These are phyloP conservation scores for Penicillium frequentans DNA, from an alignment of 2,329 filamentous ascomycete species.

Conservation along the genomic window DNA sequence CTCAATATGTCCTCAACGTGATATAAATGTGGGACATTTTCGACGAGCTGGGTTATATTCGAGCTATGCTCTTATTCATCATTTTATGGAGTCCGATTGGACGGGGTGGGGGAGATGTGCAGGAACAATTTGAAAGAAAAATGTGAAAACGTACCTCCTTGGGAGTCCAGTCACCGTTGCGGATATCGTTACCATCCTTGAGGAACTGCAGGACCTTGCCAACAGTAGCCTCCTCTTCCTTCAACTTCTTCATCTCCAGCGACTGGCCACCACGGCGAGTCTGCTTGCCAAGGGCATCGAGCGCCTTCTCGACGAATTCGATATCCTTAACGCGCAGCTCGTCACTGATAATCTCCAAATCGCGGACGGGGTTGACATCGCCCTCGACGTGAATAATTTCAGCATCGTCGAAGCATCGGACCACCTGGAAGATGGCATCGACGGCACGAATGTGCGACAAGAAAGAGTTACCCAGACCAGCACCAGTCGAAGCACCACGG, in stretches of 20 bases:
- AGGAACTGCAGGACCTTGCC: slow-evolving; percentile 84
- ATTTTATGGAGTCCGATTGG: slow-evolving; percentile 49
- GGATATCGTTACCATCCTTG: slow-evolving; percentile 87
- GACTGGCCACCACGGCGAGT: slow-evolving; percentile 91
- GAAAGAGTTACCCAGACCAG: slow-evolving; percentile 96
- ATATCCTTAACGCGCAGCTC: slow-evolving; percentile 98
- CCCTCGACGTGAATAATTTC: slow-evolving; percentile 99
- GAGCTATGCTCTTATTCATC: slow-evolving; percentile 99
- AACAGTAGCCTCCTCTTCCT: slow-evolving; percentile 89
- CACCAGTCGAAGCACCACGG: slow-evolving; percentile 92
- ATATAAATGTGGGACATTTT: slow-evolving; percentile 67
- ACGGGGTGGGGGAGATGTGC: background rate
- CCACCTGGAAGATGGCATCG: slow-evolving; percentile 96
- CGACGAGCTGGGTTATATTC: slow-evolving; percentile 99
- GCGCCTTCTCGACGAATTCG: slow-evolving; percentile 94
- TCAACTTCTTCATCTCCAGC: slow-evolving; percentile 96
- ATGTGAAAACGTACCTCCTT: slow-evolving; percentile 74
- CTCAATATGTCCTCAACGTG: slow-evolving; percentile 81
- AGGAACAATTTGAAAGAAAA: slow-evolving; percentile 20
- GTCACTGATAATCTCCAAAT: slow-evolving; percentile 94
- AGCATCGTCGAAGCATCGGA: slow-evolving; percentile 96
- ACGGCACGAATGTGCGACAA: slow-evolving; percentile 97
- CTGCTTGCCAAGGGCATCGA: slow-evolving; percentile 90
- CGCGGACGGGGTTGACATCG: slow-evolving; percentile 91
- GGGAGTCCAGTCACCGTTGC: slow-evolving; percentile 82